phyloP scores from a whole-genome alignment of 805 yeast species.

The Hagleromyces aurorensis region DNA sequence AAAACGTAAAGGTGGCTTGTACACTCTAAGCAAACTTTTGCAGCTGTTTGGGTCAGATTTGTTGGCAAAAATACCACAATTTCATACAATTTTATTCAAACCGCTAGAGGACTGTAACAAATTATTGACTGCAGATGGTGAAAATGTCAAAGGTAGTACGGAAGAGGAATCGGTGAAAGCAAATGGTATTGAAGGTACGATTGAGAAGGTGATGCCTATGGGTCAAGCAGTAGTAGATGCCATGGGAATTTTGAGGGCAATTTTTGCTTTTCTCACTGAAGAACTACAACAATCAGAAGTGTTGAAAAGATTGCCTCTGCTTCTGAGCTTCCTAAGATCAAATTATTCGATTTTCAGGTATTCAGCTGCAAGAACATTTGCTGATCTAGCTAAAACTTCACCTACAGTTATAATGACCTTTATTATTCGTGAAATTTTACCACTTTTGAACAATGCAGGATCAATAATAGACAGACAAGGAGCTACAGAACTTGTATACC shows the following conservation, averaged over 20 bases:
- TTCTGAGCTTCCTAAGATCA: conserved; percentile 51
- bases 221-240: conserved; percentile 86
- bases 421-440: conserved; percentile 69
- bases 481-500: conserved; percentile 85
- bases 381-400: conserved; percentile 62
- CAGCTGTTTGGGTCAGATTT: conserved; percentile 43
- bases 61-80: conserved; percentile 57
- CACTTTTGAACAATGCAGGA: conserved; percentile 72
- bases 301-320: conserved; percentile 44
- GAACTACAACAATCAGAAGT: conserved; percentile 41
- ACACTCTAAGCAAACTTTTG: conserved; percentile 57
- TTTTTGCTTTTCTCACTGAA: conserved; percentile 52
- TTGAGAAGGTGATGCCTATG: too few species aligned
- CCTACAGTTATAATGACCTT: conserved; percentile 70
- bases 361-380: conserved; percentile 83
- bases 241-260: conserved; percentile 69
- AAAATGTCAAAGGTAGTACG: conserved; percentile 8
- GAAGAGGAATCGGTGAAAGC: conserved; percentile 22
- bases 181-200: conserved; percentile 34
- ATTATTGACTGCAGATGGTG: conserved; percentile 12
- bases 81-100: conserved; percentile 56
- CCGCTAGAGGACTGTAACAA: conserved; percentile 42
- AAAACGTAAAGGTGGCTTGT: conserved; percentile 77
- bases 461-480: conserved; percentile 77
- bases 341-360: conserved; percentile 78